Base-by-base conservation (phyloP, 179 eudicot species). In the Vitellaria paradoxa region DNA sequence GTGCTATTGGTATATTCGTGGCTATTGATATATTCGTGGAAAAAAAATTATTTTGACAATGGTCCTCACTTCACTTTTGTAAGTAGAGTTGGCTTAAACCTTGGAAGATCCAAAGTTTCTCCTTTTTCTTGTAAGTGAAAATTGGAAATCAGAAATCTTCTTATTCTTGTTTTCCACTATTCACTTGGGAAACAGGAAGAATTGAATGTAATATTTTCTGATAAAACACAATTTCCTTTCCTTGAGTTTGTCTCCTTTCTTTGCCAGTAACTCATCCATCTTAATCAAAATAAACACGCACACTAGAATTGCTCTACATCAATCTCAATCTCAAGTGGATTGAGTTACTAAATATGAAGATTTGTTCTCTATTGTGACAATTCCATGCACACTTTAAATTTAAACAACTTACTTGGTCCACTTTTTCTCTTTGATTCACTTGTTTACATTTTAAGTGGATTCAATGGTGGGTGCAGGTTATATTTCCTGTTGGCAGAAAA, bases 401-500 rank as follows among this genome's bases (percentile, higher is more conserved):
- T n/a, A n/a, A n/a, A n/a, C n/a, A 62, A 61, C 46, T 47, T 64
- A 37, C 56, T 75, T 50, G 45, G 13, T 64, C 17, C 15, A 40
- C 9, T 37, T 24, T 49, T 37, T 75, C n/a, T 73, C 37, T 79
- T 47, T 47, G 20, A 26, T 57, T 60, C 2, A 52, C 57, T 74
- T 26, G 46, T 37, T 75, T 21, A 20, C 15, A 20, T 46, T 65
- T 65, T 20, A 15, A 64, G 42, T 45, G 49, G 76, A 40, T 30
- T 49, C 37, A 18, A 18, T 67, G 9, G 70, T 77, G 67, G 42
- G 70, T 80, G 73, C 82, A 94, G 98, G 94, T 88, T 42, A 84
- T 86, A 74, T 95, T 84, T 89, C 94, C 98, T 65, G 91, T 91
- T 74, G 90, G 89, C 79, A 91, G 90, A 81, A 93, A 86, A 83